These are phyloP conservation scores for Monosporascus sp. DNA, from an alignment of 2,329 filamentous ascomycete genomes.

Conservation along the genomic window DNA sequence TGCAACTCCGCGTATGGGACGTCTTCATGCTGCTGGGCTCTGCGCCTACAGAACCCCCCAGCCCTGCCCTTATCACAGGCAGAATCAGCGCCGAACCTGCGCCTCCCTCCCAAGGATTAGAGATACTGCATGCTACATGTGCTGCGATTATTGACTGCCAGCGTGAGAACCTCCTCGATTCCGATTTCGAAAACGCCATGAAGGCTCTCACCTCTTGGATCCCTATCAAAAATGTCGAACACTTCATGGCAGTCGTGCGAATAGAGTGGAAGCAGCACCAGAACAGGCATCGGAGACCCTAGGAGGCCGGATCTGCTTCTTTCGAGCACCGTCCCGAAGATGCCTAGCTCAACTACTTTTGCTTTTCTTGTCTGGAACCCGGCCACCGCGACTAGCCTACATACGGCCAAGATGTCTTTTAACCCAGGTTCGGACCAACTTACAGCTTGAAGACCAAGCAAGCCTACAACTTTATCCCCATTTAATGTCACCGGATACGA, in stretches of 20 bases:
- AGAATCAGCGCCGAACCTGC: conserved; percentile 23
- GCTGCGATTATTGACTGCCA: conserved; percentile 88
- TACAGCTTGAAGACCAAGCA: too few relatives aligned
- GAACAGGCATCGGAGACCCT: conserved; percentile 36
- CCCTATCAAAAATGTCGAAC: conserved; percentile 86
- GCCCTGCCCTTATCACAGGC: conserved; percentile 5
- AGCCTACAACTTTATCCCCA: too few relatives aligned
- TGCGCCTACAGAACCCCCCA: conserved; percentile 39
- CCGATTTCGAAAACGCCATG: conserved; percentile 97
- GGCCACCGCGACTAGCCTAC: too few relatives aligned
- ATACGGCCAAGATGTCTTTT: too few relatives aligned
- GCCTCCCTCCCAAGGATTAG: conserved; percentile 59
- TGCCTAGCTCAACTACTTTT: background rate
- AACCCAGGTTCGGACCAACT: too few relatives aligned
- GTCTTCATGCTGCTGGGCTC: conserved; percentile 94
- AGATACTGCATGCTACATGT: conserved; percentile 83
- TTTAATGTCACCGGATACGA: too few relatives aligned
- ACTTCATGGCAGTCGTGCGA: conserved; percentile 84
- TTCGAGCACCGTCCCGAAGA: background rate
- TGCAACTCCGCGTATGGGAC: conserved; percentile 94
- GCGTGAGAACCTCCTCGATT: conserved; percentile 79
- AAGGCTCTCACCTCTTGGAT: conserved; percentile 93
- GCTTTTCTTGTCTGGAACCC: background rate
- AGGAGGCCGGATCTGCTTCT: conserved; percentile 15
- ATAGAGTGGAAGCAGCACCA: conserved; percentile 74